A percentile compares a stretch with the other conserved stretches of the same genome.
These are phyloP conservation scores for Pseudoneurospora amorphoporcata DNA, from an alignment of 495 filamentous ascomycete genomes.

Conservation along the genomic window DNA sequence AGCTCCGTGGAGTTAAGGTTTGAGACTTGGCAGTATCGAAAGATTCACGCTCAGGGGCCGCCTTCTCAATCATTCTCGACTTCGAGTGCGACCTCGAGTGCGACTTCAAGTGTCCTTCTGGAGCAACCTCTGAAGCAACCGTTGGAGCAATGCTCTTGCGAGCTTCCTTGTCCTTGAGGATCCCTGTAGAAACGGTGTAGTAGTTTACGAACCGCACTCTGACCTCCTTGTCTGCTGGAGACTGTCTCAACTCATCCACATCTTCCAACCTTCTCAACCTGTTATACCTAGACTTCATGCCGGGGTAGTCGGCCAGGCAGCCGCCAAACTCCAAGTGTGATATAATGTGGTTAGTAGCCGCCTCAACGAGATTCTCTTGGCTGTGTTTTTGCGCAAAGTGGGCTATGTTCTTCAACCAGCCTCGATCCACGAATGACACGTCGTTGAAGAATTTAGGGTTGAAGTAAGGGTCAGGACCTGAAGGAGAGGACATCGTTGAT, in stretches of 20 bases:
- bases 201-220: conserved; percentile 79
- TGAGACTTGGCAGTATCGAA: conserved; percentile 15
- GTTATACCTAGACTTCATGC: conserved; percentile 59
- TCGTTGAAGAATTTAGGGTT: conserved; percentile 70
- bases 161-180: conserved; percentile 33
- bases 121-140: not conserved
- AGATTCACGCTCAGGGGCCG: conserved; percentile 6
- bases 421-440: conserved; percentile 49
- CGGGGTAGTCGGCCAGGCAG: conserved; percentile 64
- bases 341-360: conserved; percentile 60
- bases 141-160: not conserved
- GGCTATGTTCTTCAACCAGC: conserved; percentile 52
- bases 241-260: conserved; percentile 34
- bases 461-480: conserved; percentile 47
- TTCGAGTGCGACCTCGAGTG: not conserved
- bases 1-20: conserved; percentile 9
- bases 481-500: conserved; percentile 8
- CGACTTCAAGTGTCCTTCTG: not conserved
- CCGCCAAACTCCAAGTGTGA: conserved; percentile 78
- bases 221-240: conserved; percentile 1
- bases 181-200: conserved; percentile 74
- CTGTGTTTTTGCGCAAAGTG: conserved; percentile 75
- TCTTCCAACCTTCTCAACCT: conserved; percentile 60
- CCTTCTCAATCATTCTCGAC: not conserved
- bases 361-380: conserved; percentile 52